Conservation (phyloP, 2,329 filamentous ascomycete genomes). For the Fusarium zealandicum region DNA sequence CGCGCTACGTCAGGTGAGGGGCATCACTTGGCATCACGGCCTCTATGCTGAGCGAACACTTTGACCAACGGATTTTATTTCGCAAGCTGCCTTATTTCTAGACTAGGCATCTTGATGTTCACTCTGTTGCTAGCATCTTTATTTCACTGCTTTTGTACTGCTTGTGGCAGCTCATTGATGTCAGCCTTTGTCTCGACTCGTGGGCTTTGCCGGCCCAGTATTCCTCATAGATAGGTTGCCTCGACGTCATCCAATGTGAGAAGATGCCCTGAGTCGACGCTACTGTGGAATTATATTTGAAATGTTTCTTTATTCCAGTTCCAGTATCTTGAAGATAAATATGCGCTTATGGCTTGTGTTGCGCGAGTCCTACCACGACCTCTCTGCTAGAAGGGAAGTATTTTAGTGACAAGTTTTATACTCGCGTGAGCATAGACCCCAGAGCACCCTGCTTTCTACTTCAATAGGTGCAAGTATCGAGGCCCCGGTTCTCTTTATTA, state of each 20-base stretch:
- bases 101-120: neutral
- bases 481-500: no score
- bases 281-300: no score
- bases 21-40: slow-evolving; percentile 19
- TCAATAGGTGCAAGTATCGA: no score
- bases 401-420: no score
- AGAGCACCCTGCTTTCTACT: no score
- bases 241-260: neutral
- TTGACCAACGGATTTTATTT: no score
- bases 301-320: neutral
- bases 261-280: no score
- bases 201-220: neutral
- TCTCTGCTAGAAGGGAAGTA: no score
- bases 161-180: neutral
- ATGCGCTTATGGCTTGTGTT: neutral
- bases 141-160: neutral
- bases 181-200: neutral
- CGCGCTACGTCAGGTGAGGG: slow-evolving; percentile 35
- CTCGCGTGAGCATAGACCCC: no score
- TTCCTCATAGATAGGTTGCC: neutral
- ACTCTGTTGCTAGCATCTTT: neutral
- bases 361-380: neutral
- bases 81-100: no score
- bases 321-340: neutral
- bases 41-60: neutral